Evolutionary conservation across 2,329 filamentous ascomycete genomes (phyloP), one percentile per base, ranked within the genome.

Genomic region (Aspergillus sp.): DNA sequence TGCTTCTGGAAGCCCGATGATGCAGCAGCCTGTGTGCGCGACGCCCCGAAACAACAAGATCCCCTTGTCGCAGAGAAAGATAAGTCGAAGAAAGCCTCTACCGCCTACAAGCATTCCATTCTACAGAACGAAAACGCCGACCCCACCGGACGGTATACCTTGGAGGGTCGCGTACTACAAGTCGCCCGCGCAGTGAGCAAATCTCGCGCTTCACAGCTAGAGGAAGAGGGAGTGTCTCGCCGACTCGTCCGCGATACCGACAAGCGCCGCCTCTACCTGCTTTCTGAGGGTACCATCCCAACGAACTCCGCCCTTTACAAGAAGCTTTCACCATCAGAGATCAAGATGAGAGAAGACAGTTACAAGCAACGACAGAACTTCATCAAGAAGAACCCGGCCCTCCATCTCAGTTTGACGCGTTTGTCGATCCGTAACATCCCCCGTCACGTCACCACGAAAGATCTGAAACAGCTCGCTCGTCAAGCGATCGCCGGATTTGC

Each of bases 401-500:
- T 99, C 36, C 91, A 97, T 75, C 78, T 99, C 56, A 95, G 90
- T 75, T 82, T 99, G 54, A 96, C 92, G 7, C 90, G 95, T 70
- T 86, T 99, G 32, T 94, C 94, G 1, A 81, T 99, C 58, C 91
- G 95, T 68, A 99, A 99, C 73, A 84, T 99, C 5, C 95, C 95
- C 2, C 88, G 90, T 64, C 88, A 89, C 71, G 83, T 97, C 64
- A 88, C 85, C 23, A 90, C 91, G 23, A 98, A 96, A 76, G 90
- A 91, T 57, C 83, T 99, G 54, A 99, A 99, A 75, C 89, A 91
- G 44, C 84, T 99, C 49, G 95, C 95, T 10, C 87, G 95, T 65
- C 86, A 95, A 75, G 95, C 91, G n/a, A 86, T 97, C 11, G 95
- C 98, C 52, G 93, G 92, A 0, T 99, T 99, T 71, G 93, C 95